Percentiles rank a stretch among this genome's conserved stretches.
phyloP scores from a whole-genome alignment of 208 protist genomes.

The Leishmania martiniquensis region DNA sequence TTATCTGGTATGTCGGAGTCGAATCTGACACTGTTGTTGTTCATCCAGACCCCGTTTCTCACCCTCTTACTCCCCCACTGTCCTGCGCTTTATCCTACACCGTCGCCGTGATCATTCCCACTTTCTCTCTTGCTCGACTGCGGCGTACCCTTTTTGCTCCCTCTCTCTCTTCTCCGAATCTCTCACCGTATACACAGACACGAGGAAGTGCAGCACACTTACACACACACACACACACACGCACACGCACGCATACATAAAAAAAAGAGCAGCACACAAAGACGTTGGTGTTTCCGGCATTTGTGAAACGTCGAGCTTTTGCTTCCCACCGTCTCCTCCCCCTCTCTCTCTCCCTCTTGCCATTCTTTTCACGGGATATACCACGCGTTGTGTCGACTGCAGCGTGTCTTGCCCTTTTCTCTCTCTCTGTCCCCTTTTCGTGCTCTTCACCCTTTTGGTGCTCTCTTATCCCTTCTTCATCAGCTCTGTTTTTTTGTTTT shows the following conservation, averaged over 20 bases:
- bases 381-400: too few species aligned
- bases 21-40: background rate
- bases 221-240: too few species aligned
- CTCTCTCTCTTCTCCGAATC: background rate
- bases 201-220: background rate
- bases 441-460: too few species aligned
- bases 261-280: background rate
- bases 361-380: too few species aligned
- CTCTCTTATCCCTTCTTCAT: too few species aligned
- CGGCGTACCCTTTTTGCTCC: constrained; percentile 1
- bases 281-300: background rate
- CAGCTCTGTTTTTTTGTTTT: background rate
- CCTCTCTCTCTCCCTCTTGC: too few species aligned
- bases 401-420: too few species aligned
- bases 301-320: too few species aligned
- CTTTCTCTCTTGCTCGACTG: background rate
- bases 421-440: too few species aligned
- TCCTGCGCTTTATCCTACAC: background rate
- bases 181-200: constrained; percentile 11
- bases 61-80: background rate
- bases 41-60: background rate
- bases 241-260: too few species aligned
- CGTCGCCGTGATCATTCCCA: background rate
- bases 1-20: background rate
- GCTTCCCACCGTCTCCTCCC: too few species aligned